phyloP scores from a whole-genome alignment of 495 filamentous ascomycete genomes.

The Echria macrotheca region DNA sequence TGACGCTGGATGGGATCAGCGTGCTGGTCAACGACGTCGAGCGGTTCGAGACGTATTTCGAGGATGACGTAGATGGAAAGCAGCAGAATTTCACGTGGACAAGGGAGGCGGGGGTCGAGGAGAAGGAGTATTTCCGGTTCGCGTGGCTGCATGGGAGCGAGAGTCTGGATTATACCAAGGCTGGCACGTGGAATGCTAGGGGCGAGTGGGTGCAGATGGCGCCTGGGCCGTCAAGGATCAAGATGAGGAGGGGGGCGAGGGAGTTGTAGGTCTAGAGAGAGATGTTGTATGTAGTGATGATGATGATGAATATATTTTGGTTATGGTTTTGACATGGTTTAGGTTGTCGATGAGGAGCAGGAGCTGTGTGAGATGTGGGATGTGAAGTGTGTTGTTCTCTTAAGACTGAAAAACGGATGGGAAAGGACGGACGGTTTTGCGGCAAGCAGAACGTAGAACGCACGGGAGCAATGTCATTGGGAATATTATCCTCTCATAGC shows the following conservation, averaged over 20 bases:
- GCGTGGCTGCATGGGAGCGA: constrained; percentile 66
- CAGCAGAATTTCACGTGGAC: constrained; percentile 39
- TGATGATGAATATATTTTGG: no score
- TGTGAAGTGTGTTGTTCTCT: no score
- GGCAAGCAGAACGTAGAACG: no score
- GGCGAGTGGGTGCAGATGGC: constrained; percentile 62
- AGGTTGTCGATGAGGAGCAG: no score
- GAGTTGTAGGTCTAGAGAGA: no score
- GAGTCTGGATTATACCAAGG: constrained; percentile 70
- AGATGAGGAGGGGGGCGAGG: constrained; percentile 11
- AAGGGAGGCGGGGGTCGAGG: constrained; percentile 36
- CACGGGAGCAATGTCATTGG: no score
- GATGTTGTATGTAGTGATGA: no score
- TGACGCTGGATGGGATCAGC: constrained; percentile 72
- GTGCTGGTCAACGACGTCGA: constrained; percentile 95
- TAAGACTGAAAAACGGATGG: no score
- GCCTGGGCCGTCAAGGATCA: constrained; percentile 40
- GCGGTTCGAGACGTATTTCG: constrained; percentile 59
- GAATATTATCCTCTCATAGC: no score
- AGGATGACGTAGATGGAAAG: constrained; percentile 40
- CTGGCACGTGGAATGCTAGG: constrained; percentile 67
- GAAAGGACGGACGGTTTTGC: no score
- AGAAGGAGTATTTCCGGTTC: constrained; percentile 82
- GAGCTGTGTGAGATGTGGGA: no score
- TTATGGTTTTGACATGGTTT: no score